Percentiles rank a stretch among this genome's conserved stretches.
These are phyloP conservation scores for Phytophthora gonapodyides DNA, from an alignment of 352 stramenopile genomes.

Conservation along the genomic window DNA sequence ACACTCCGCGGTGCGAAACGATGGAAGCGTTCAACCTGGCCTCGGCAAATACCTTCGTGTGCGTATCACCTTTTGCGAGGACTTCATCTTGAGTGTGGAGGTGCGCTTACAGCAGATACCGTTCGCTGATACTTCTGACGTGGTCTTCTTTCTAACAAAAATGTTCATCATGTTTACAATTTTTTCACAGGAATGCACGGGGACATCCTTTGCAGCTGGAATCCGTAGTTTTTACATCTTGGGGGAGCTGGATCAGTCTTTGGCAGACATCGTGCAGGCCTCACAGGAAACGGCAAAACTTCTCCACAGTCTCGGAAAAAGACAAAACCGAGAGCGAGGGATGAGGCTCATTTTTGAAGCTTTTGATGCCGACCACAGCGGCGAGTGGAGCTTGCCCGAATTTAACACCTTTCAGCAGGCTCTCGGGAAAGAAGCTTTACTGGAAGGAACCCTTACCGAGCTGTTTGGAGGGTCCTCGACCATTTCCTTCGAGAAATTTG, in stretches of 20 bases:
- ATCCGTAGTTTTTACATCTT: constrained; percentile 43
- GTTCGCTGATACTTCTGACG: not conserved
- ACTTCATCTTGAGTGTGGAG: constrained; percentile 49
- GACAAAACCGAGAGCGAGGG: constrained; percentile 42
- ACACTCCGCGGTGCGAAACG: constrained; percentile 18
- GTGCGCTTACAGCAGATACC: constrained; percentile 19
- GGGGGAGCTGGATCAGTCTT: constrained; percentile 45
- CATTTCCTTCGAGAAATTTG: constrained; percentile 44
- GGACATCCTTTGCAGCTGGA: constrained; percentile 23
- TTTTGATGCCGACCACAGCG: constrained; percentile 50
- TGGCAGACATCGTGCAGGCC: constrained; percentile 38
- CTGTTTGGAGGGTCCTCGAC: constrained; percentile 36
- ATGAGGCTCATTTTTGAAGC: constrained; percentile 47
- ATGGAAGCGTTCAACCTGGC: constrained; percentile 5
- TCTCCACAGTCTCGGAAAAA: constrained; percentile 42
- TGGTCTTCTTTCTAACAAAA: not conserved
- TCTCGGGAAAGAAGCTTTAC: constrained; percentile 43
- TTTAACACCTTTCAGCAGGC: constrained; percentile 72
- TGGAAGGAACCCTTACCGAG: constrained; percentile 40
- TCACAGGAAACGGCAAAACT: constrained; percentile 24
- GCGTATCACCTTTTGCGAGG: constrained; percentile 38
- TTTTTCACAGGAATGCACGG: constrained; percentile 12
- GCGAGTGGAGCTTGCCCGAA: constrained; percentile 50
- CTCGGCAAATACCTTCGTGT: constrained; percentile 47
- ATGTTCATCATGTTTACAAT: not conserved